phyloP scores from a whole-genome alignment of 2,329 filamentous ascomycete species.

The Phaeosphaeria sp. region DNA sequence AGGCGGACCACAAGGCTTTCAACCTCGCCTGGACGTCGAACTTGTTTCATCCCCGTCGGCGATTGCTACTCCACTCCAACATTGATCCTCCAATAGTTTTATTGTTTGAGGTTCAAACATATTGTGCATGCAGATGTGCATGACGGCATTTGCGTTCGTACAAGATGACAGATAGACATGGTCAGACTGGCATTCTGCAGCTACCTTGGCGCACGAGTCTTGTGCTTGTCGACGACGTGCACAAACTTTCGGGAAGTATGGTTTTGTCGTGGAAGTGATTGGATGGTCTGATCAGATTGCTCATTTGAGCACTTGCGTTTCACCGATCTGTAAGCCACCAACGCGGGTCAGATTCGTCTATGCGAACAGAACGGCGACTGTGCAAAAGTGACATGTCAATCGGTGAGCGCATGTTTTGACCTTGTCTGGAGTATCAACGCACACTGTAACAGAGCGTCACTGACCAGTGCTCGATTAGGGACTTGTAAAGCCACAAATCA shows the following conservation, averaged over 20 bases:
- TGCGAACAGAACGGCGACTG: not conserved
- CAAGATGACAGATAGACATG: not conserved
- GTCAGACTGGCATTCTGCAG: not conserved
- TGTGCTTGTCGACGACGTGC: not conserved
- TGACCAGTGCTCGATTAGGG: not conserved
- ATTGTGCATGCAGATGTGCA: not conserved
- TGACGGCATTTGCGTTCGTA: not conserved
- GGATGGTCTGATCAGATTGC: not conserved
- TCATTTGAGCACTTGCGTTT: not conserved
- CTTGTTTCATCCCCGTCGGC: not conserved
- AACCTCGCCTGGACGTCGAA: not conserved
- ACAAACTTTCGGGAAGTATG: not conserved
- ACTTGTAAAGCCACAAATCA: not conserved
- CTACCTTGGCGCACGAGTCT: not conserved
- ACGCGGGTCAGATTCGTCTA: not conserved
- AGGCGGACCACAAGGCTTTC: constrained; percentile 17
- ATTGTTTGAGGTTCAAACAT: not conserved
- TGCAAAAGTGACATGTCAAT: not conserved
- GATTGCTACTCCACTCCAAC: not conserved
- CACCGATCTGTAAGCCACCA: not conserved
- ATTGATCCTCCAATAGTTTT: not conserved
- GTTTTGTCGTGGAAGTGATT: not conserved
- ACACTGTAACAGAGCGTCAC: no score
- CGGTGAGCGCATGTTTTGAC: not conserved
- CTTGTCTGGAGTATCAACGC: not conserved